These are phyloP conservation scores for Tuctoria greenei DNA, from an alignment of 176 grass and related monocot genomes.

Conservation along the genomic window DNA sequence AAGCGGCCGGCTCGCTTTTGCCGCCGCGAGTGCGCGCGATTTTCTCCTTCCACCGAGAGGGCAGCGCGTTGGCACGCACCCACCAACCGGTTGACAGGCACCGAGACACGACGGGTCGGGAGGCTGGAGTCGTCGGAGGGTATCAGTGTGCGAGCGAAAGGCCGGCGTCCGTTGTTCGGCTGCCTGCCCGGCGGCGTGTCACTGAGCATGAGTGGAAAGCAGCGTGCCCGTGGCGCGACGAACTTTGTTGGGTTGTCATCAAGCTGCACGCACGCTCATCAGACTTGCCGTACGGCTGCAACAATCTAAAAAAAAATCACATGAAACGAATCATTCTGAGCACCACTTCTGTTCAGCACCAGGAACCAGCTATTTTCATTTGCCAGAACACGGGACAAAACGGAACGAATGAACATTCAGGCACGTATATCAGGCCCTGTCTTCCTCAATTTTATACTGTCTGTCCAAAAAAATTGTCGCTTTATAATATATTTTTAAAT, in stretches of 20 bases:
- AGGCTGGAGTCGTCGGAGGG: constrained; percentile 4
- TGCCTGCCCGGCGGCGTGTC: not conserved
- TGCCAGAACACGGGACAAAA: no score
- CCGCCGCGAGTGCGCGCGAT: not conserved
- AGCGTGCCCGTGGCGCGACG: not conserved
- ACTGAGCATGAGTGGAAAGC: not conserved
- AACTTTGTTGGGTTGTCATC: not conserved
- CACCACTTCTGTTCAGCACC: no score
- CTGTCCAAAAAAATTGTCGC: no score
- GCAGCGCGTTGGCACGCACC: constrained; percentile 11
- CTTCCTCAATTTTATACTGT: no score
- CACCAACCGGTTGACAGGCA: constrained; percentile 15
- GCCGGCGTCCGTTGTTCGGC: not conserved
- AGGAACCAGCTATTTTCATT: no score
- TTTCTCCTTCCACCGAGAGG: not conserved
- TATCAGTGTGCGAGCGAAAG: constrained; percentile 24
- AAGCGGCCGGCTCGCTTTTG: not conserved
- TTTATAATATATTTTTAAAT: no score
- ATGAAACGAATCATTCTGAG: not conserved
- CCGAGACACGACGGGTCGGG: not conserved
- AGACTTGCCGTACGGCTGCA: not conserved
- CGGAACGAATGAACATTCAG: no score
- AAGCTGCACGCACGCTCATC: not conserved
- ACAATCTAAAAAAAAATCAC: not conserved
- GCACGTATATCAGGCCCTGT: no score